phyloP scores from a whole-genome alignment of 495 filamentous ascomycete species.

The Hypoxylon rickii region DNA sequence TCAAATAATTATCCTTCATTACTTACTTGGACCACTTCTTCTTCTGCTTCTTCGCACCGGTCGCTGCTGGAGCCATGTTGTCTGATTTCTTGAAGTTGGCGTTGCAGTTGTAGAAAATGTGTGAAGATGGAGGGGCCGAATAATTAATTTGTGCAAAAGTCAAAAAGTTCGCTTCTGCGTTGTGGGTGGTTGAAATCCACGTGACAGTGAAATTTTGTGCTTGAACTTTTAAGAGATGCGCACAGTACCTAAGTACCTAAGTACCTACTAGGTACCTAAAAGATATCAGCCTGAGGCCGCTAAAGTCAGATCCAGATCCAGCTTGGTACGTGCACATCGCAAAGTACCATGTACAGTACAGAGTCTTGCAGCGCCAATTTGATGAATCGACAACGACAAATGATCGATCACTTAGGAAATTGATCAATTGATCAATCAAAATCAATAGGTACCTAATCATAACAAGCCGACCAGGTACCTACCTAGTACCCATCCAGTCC shows the following conservation, averaged over 20 bases:
- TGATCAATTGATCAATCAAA: too few relatives aligned
- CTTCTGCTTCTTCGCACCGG: slow-evolving; percentile 97
- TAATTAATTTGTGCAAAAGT: slow-evolving; percentile 39
- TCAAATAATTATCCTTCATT: not conserved
- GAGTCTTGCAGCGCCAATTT: too few relatives aligned
- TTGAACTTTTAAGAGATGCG: not conserved
- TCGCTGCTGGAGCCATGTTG: slow-evolving; percentile 74
- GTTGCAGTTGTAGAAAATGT: slow-evolving; percentile 47
- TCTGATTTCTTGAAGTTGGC: slow-evolving; percentile 46
- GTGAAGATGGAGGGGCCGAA: slow-evolving; percentile 46
- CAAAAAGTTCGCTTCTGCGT: slow-evolving; percentile 39
- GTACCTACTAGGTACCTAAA: not conserved
- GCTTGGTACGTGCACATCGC: too few relatives aligned
- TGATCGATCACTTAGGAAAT: too few relatives aligned
- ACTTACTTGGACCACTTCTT: slow-evolving; percentile 99
- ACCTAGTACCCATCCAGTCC: too few relatives aligned
- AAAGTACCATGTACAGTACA: too few relatives aligned
- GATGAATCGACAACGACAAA: too few relatives aligned
- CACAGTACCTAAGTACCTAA: not conserved
- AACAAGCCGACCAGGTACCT: too few relatives aligned
- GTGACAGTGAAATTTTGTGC: slow-evolving; percentile 11
- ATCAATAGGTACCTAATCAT: too few relatives aligned
- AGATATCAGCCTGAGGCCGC: too few relatives aligned
- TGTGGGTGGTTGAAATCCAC: slow-evolving; percentile 28
- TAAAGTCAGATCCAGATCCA: too few relatives aligned